Evolutionary conservation across 1,284 basidiomycete species (phyloP).

Genomic region (Schizopora paradoxa): DNA sequence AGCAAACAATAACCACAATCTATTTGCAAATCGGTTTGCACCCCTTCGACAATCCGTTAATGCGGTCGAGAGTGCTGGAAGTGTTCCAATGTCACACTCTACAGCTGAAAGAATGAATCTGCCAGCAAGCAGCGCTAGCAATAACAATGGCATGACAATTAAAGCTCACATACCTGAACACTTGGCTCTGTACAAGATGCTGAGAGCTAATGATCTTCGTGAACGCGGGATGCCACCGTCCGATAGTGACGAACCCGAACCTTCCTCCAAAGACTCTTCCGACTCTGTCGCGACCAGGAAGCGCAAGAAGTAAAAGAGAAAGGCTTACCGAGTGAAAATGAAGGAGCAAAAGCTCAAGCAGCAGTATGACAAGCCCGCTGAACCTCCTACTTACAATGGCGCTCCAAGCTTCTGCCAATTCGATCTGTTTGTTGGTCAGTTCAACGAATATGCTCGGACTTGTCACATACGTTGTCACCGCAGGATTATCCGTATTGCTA

Average conservation of each 20-base stretch:
- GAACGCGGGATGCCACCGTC: no score
- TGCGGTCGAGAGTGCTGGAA: no score
- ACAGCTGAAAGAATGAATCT: no score
- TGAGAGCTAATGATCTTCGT: no score
- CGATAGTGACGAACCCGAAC: background rate
- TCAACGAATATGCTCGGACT: background rate
- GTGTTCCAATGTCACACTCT: no score
- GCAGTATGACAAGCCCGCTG: background rate
- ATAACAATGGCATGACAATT: no score
- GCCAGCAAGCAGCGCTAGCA: no score
- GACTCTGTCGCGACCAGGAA: background rate
- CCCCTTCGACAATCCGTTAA: no score
- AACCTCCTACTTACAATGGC: background rate
- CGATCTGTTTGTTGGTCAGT: background rate
- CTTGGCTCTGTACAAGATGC: no score
- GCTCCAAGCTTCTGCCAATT: background rate
- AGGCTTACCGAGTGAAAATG: background rate
- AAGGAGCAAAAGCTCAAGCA: background rate
- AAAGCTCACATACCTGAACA: no score
- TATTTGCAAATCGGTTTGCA: no score
- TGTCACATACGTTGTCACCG: background rate
- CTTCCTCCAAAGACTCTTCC: background rate
- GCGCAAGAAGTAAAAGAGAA: background rate
- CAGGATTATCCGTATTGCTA: background rate
- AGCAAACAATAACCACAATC: no score